Conservation (phyloP, 1,139 yeast genomes). For the Citeromyces hawaiiensis region DNA sequence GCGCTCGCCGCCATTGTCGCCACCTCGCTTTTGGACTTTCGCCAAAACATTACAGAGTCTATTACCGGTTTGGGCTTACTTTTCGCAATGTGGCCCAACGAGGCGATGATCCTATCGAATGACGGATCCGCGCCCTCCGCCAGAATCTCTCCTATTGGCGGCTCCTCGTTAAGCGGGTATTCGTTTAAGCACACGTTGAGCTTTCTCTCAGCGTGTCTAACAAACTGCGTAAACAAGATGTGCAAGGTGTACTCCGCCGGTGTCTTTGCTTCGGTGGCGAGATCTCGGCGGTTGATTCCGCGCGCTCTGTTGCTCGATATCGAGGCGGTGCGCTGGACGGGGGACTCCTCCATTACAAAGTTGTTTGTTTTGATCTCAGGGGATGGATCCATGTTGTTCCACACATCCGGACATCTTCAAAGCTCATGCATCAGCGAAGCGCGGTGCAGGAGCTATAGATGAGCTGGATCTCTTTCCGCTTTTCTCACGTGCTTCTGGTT, state of each 20-base stretch:
- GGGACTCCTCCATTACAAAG: too few relatives aligned
- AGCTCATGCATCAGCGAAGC: background rate
- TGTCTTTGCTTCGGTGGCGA: conserved; percentile 58
- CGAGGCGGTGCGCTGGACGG: background rate
- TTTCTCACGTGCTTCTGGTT: too few relatives aligned
- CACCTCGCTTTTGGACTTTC: conserved; percentile 81
- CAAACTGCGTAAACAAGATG: conserved; percentile 88
- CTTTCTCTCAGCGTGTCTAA: conserved; percentile 83
- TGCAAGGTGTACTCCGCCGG: conserved; percentile 93
- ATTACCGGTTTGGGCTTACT: conserved; percentile 91
- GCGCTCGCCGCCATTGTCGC: conserved; percentile 65
- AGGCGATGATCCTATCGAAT: conserved; percentile 74
- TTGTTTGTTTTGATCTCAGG: background rate
- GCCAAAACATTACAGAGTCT: conserved; percentile 97
- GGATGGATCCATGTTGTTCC: background rate
- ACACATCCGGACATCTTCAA: background rate
- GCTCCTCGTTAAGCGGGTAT: conserved; percentile 57
- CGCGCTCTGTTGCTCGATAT: background rate
- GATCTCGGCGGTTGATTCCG: conserved; percentile 19
- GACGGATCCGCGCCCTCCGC: conserved; percentile 80
- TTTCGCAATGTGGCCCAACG: conserved; percentile 83
- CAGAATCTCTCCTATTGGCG: conserved; percentile 68
- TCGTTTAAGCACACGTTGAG: conserved; percentile 56
- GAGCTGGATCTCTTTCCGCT: too few relatives aligned
- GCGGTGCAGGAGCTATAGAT: too few relatives aligned